These are phyloP conservation scores for Asclepias syriaca DNA, from an alignment of 257 asterid species.

Conservation along the genomic window DNA sequence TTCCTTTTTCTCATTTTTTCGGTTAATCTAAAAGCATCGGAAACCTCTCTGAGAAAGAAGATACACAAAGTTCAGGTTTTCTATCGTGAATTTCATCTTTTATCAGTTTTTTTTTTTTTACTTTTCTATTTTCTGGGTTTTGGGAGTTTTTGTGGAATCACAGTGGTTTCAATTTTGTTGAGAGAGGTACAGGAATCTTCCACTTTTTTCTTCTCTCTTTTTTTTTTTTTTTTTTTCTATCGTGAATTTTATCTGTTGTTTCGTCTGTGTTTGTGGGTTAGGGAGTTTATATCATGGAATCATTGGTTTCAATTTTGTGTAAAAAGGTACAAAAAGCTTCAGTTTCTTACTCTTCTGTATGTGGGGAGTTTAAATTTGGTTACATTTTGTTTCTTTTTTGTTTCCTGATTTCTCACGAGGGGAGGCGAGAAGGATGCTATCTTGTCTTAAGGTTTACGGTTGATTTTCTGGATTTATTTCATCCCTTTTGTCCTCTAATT, in stretches of 20 bases:
- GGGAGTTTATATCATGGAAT: neutral
- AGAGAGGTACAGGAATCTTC: no score
- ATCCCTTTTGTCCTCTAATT: neutral
- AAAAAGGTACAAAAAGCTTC: no score
- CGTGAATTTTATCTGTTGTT: neutral
- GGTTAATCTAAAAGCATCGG: neutral
- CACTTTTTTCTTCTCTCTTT: no score
- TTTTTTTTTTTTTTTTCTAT: no score
- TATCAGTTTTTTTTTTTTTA: neutral
- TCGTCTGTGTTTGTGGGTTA: neutral
- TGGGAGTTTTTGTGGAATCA: neutral
- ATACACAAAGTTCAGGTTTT: neutral
- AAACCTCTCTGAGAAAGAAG: neutral
- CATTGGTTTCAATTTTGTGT: neutral
- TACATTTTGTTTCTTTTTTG: neutral
- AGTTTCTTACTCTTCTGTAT: no score
- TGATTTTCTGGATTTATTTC: neutral
- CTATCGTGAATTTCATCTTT: neutral
- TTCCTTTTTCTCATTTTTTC: neutral
- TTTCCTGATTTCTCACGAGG: neutral
- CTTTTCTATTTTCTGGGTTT: neutral
- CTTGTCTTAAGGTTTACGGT: neutral
- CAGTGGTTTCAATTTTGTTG: neutral
- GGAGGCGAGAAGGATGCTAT: no score
- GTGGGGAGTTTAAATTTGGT: no score